These are phyloP conservation scores for Solanum piurae DNA, from an alignment of 257 asterid genomes.

Conservation along the genomic window DNA sequence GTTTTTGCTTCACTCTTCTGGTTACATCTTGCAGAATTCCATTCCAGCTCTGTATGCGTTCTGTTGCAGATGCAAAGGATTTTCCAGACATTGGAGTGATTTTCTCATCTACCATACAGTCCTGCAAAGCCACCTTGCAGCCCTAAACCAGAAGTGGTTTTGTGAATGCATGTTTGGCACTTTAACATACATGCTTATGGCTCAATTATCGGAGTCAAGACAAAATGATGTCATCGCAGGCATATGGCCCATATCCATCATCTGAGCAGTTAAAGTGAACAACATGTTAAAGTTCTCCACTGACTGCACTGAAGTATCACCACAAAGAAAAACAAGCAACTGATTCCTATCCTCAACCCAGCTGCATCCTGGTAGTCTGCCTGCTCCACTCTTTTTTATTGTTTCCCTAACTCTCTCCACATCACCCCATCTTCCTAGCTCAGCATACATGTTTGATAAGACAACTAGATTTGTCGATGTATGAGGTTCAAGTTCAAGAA, in stretches of 20 bases:
- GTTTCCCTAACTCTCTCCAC: constrained; percentile 23
- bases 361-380: constrained; percentile 35
- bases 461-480: constrained; percentile 20
- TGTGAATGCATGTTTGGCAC: neutral
- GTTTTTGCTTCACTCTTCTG: constrained; percentile 56
- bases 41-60: constrained; percentile 62
- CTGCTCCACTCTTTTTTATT: constrained; percentile 13
- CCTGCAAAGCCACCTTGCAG: constrained; percentile 50
- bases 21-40: constrained; percentile 92
- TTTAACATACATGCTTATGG: neutral
- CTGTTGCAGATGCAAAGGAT: constrained; percentile 56
- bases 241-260: neutral
- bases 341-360: constrained; percentile 35
- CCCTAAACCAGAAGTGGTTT: constrained; percentile 15
- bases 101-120: constrained; percentile 56
- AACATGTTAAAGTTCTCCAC: neutral
- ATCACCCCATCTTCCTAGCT: constrained; percentile 38
- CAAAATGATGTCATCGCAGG: neutral
- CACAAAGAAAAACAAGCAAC: constrained; percentile 16
- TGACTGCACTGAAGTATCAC: neutral
- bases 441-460: constrained; percentile 26
- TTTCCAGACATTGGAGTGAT: constrained; percentile 62
- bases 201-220: neutral
- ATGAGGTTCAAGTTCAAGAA: constrained; percentile 28
- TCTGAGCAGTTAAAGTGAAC: constrained; percentile 12